Percentiles rank a stretch among this genome's conserved stretches.
phyloP scores from a whole-genome alignment of 1,284 basidiomycete species.

The Athelia psychrophila region DNA sequence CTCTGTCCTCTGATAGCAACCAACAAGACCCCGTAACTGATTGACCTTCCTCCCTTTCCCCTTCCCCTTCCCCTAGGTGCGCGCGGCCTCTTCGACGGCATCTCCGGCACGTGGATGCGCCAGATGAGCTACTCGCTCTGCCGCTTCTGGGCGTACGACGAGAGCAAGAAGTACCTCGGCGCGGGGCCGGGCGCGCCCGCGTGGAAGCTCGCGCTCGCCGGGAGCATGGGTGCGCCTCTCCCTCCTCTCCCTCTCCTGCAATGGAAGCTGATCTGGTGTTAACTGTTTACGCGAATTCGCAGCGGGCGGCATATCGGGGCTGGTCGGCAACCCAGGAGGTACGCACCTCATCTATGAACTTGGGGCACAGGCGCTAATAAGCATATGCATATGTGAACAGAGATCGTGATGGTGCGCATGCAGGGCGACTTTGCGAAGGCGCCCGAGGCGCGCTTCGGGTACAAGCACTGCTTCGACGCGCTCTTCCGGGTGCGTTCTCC shows the following conservation, averaged over 20 bases:
- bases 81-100: conserved; percentile 82
- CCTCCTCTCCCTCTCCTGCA: neutral
- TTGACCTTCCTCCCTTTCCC: too few relatives aligned
- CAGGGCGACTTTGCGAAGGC: conserved; percentile 89
- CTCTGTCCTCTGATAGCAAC: too few relatives aligned
- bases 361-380: too few relatives aligned
- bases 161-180: conserved; percentile 80
- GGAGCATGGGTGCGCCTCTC: conserved; percentile 70
- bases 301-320: conserved; percentile 81
- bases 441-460: conserved; percentile 80
- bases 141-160: conserved; percentile 92
- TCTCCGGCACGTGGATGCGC: conserved; percentile 85
- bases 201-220: conserved; percentile 81
- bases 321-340: conserved; percentile 89
- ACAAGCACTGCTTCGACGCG: conserved; percentile 85
- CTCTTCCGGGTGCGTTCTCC: conserved; percentile 62
- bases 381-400: conserved; percentile 31
- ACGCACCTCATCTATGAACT: conserved; percentile 19
- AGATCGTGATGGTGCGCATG: conserved; percentile 84
- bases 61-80: conserved; percentile 36
- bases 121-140: conserved; percentile 95
- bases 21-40: too few relatives aligned
- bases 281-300: neutral
- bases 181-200: conserved; percentile 67
- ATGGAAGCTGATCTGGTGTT: neutral